phyloP scores from a whole-genome alignment of 768 basidiomycete genomes.

The Galerina sulciceps region DNA sequence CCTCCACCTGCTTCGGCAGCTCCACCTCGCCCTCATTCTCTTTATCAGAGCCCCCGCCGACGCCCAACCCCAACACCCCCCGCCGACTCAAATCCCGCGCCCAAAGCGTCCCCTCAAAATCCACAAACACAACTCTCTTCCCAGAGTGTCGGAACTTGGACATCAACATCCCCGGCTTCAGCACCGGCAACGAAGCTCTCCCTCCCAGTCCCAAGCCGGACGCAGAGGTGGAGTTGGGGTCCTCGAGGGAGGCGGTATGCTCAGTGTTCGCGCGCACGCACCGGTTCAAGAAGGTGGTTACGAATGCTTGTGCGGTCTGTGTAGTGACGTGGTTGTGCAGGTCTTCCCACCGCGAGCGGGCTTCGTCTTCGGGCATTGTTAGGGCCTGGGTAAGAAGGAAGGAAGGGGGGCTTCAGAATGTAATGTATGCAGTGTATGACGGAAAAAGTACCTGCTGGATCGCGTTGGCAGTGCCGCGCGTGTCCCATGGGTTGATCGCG shows the following conservation, averaged over 20 bases:
- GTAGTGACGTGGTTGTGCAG: slow-evolving; percentile 85
- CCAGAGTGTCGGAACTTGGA: slow-evolving; percentile 69
- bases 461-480: slow-evolving; percentile 80
- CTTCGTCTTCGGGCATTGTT: slow-evolving; percentile 79
- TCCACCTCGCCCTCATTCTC: slow-evolving; percentile 10
- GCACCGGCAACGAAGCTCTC: slow-evolving; percentile 30
- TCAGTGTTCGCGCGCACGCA: slow-evolving; percentile 75
- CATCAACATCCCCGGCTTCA: slow-evolving; percentile 53
- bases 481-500: slow-evolving; percentile 86
- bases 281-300: slow-evolving; percentile 77
- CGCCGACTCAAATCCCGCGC: slow-evolving; percentile 54
- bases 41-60: background rate
- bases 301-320: slow-evolving; percentile 86
- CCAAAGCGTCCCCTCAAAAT: slow-evolving; percentile 86
- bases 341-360: slow-evolving; percentile 79
- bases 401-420: background rate
- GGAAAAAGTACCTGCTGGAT: slow-evolving; percentile 50
- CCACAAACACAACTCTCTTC: slow-evolving; percentile 70
- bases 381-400: slow-evolving; percentile 48
- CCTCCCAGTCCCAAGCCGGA: too few relatives aligned
- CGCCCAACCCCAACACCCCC: slow-evolving; percentile 33
- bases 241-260: slow-evolving; percentile 41
- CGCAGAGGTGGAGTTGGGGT: too few relatives aligned
- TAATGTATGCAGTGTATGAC: too few relatives aligned
- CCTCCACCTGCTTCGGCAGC: slow-evolving; percentile 30